Evolutionary conservation across 176 grass and related monocot species (phyloP).

Genomic region (Tillandsia fasciculata): DNA sequence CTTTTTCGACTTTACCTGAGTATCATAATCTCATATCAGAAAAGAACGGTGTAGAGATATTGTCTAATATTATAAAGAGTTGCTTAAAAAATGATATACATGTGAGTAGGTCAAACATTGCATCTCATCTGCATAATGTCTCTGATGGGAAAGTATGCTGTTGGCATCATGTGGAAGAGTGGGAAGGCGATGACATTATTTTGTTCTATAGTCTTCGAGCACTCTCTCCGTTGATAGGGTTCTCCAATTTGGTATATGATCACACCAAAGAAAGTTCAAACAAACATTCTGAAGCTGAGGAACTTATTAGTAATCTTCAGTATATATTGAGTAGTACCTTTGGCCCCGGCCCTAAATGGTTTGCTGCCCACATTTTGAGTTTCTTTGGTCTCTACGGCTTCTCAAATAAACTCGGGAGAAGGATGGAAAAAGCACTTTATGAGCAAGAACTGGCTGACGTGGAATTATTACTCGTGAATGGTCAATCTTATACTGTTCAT

Average conservation of each 20-base stretch:
- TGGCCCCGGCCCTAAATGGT: conserved; percentile 41
- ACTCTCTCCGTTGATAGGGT: conserved; percentile 58
- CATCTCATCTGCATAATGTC: conserved; percentile 54
- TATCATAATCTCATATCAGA: conserved; percentile 41
- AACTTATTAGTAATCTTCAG: conserved; percentile 38
- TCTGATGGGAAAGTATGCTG: conserved; percentile 56
- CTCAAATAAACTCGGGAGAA: conserved; percentile 51
- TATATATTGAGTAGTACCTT: conserved; percentile 38
- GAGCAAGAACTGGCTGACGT: conserved; percentile 55
- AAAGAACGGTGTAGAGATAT: conserved; percentile 31
- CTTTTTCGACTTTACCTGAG: conserved; percentile 40
- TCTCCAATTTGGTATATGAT: conserved; percentile 28
- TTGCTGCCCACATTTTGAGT: conserved; percentile 61
- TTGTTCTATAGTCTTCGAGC: conserved; percentile 55
- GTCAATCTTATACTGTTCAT: conserved; percentile 49
- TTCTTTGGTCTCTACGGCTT: conserved; percentile 69
- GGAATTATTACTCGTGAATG: conserved; percentile 38
- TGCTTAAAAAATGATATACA: conserved; percentile 43
- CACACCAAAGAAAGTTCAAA: conserved; percentile 29
- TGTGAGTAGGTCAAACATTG: conserved; percentile 37
- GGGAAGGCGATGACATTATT: conserved; percentile 63
- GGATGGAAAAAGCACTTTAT: conserved; percentile 37
- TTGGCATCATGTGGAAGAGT: conserved; percentile 27
- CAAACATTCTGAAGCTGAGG: conserved; percentile 21
- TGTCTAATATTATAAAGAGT: conserved; percentile 46